Conservation (phyloP, 2,329 filamentous ascomycete species). For the Fusarium virguliforme region DNA sequence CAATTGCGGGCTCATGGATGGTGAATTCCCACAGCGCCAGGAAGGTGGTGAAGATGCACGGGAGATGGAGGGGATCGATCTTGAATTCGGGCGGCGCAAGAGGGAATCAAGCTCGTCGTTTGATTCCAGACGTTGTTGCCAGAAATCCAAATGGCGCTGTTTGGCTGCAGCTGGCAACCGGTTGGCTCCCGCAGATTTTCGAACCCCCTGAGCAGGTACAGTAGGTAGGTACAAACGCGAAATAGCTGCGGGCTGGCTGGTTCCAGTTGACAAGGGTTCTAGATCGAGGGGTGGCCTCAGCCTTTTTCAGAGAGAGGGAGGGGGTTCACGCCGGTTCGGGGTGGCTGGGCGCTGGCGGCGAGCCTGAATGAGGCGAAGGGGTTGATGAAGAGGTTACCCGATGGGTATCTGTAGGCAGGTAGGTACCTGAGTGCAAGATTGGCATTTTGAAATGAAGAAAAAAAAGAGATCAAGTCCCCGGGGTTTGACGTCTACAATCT, state of each 20-base stretch:
- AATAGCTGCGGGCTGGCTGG: conserved; percentile 44
- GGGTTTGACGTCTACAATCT: conserved; percentile 14
- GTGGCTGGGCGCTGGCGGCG: conserved; percentile 11
- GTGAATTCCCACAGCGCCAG: conserved; percentile 35
- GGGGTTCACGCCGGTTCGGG: conserved; percentile 12
- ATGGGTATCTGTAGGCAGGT: neutral
- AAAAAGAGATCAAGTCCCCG: conserved; percentile 21
- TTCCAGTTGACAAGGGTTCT: conserved; percentile 49
- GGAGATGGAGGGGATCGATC: conserved; percentile 14
- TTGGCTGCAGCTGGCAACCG: conserved; percentile 35
- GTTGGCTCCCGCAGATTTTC: conserved; percentile 27
- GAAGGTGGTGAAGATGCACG: conserved; percentile 10
- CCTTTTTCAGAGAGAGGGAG: conserved; percentile 45
- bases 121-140: conserved; percentile 34
- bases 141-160: conserved; percentile 43
- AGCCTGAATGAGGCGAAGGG: conserved; percentile 16
- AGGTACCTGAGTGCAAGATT: neutral
- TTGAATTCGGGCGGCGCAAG: conserved; percentile 7
- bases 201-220: conserved; percentile 49
- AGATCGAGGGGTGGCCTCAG: conserved; percentile 53
- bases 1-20: conserved; percentile 51
- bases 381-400: conserved; percentile 9
- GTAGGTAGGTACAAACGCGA: conserved; percentile 44
- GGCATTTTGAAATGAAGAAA: conserved; percentile 8
- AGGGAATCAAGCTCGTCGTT: conserved; percentile 6